These are phyloP conservation scores for Metschnikowia koreensis DNA, from an alignment of 805 yeast species.

Conservation along the genomic window DNA sequence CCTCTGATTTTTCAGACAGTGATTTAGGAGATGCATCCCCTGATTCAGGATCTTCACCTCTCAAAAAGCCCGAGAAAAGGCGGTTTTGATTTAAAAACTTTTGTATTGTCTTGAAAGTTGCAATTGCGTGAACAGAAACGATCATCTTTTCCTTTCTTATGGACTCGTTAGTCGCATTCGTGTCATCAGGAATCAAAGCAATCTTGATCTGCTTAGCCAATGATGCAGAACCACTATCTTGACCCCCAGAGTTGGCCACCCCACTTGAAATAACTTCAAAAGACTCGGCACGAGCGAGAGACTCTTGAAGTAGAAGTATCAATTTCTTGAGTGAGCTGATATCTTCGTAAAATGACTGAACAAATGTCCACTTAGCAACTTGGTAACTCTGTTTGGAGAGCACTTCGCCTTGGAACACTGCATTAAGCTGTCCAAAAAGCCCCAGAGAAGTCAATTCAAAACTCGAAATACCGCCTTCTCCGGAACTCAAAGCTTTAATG, in stretches of 20 bases:
- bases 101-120: slow-evolving; percentile 54
- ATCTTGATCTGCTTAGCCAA: slow-evolving; percentile 72
- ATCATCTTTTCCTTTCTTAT: slow-evolving; percentile 31
- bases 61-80: slow-evolving; percentile 3
- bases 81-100: slow-evolving; percentile 35
- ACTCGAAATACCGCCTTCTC: slow-evolving; percentile 49
- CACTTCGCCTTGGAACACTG: neutral
- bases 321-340: slow-evolving; percentile 13
- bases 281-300: slow-evolving; percentile 68
- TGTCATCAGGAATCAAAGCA: slow-evolving; percentile 36
- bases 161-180: slow-evolving; percentile 16
- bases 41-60: neutral
- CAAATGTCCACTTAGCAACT: slow-evolving; percentile 40
- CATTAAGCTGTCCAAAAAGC: slow-evolving; percentile 38
- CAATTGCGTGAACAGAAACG: slow-evolving; percentile 57
- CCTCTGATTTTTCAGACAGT: neutral
- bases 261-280: slow-evolving; percentile 63
- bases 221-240: slow-evolving; percentile 47
- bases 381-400: neutral
- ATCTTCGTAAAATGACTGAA: slow-evolving; percentile 33
- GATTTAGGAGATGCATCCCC: neutral
- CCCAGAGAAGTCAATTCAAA: slow-evolving; percentile 76
- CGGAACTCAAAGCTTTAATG: slow-evolving; percentile 12
- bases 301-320: slow-evolving; percentile 53
- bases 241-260: slow-evolving; percentile 7